Base-by-base conservation (phyloP, 2,329 filamentous ascomycete species). In the Xylariaceae sp. region DNA sequence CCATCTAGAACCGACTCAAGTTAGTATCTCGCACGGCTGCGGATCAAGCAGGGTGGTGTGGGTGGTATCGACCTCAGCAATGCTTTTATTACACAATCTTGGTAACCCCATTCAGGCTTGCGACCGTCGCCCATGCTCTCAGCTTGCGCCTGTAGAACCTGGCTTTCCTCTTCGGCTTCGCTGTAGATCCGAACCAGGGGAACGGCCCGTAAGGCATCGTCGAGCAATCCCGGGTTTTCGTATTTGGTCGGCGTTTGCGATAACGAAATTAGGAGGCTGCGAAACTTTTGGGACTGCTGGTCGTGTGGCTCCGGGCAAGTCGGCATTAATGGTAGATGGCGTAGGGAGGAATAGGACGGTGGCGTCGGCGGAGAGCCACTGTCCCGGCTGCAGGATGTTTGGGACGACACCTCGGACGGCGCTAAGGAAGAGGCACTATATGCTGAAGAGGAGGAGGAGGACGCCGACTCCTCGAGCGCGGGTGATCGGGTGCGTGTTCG, bases 41-140 rank as follows among this genome's bases (percentile, higher is more conserved):
- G n/a, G 17, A 45, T 42, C 73, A 39, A 10, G 58, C 18, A 50
- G 49, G 5, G 42, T 6, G 13, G 34, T 13, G 17, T 4, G 15
- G 51, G 42, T 51, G 44, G 18, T 45, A 58, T 85, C 68, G 79
- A 92, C 89, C 86, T 88, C 70, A 97, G 79, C 64, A 97, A 80
- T 62, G 93, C 90, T 66, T 90, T 84, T 70, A 97, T 88, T 57
- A 97, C 91, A 73, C 93, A 99, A 76, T 99, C 94, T 75, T 97
- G 93, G 72, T 97, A 97, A 59, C 92, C 93, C 93, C 93, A 97
- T 78, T 92, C 88, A 1, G 92, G 85, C 73, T 89, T 88, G 65
- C 85, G 82, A 57, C 87, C 89, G 58, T 89, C 85, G 17, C 89
- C 90, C 77, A 96, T 86, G 66, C 91, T 96, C 71, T 89, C 89